Conservation (phyloP, 2,329 filamentous ascomycete genomes). For the Orbilia quercus region DNA sequence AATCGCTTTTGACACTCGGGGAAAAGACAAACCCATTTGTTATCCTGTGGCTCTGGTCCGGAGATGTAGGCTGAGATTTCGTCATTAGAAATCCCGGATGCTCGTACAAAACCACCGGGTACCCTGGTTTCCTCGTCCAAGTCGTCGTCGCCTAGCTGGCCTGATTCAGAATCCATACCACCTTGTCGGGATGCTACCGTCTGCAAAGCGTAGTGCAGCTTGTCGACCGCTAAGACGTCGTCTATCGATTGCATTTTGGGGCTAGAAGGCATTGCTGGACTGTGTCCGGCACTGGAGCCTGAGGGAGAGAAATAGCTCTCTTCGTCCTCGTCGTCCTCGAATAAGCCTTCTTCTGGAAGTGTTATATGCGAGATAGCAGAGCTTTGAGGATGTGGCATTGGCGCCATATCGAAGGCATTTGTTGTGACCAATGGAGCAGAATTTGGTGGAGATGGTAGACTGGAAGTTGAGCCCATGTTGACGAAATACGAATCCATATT, state of each 20-base stretch:
- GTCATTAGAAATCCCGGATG: constrained; percentile 79
- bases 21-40: constrained; percentile 82
- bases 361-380: constrained; percentile 57
- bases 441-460: constrained; percentile 58
- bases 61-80: constrained; percentile 81
- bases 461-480: constrained; percentile 52
- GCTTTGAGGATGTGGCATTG: constrained; percentile 58
- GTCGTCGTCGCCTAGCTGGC: constrained; percentile 40
- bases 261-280: constrained; percentile 43
- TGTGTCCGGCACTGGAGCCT: constrained; percentile 42
- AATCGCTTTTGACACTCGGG: constrained; percentile 87
- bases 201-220: constrained; percentile 51
- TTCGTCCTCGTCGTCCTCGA: constrained; percentile 56
- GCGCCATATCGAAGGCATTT: constrained; percentile 60
- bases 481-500: constrained; percentile 51
- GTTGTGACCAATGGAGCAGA: constrained; percentile 57
- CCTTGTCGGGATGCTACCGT: constrained; percentile 40
- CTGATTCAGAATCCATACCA: constrained; percentile 17
- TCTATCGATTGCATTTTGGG: constrained; percentile 50
- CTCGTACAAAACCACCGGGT: constrained; percentile 44
- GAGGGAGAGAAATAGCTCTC: constrained; percentile 59
- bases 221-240: constrained; percentile 57
- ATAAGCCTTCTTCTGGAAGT: constrained; percentile 57
- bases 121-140: constrained; percentile 43
- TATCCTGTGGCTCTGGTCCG: constrained; percentile 77